These are phyloP conservation scores for Sphaerulina musiva DNA, from an alignment of 2,329 filamentous ascomycete species.

Conservation along the genomic window DNA sequence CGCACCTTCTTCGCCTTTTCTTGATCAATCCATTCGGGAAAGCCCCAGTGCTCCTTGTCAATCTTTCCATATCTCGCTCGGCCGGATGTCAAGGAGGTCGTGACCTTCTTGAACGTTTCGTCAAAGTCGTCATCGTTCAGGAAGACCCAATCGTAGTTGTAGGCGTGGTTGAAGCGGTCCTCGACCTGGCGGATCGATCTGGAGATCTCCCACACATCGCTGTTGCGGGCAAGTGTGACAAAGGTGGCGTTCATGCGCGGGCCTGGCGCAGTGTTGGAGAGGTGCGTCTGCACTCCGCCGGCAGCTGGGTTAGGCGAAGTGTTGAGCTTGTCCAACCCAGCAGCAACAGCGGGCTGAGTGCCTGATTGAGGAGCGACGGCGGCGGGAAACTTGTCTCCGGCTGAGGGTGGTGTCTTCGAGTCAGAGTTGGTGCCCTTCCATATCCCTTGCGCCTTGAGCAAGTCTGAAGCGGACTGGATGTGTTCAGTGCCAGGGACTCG, in stretches of 20 bases:
- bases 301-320: conserved; percentile 31
- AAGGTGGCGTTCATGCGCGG: conserved; percentile 94
- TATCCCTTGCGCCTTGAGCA: conserved; percentile 33
- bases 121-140: conserved; percentile 94
- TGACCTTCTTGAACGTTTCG: conserved; percentile 87
- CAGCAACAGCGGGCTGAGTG: not conserved
- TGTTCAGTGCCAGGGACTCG: conserved; percentile 31
- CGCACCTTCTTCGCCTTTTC: conserved; percentile 85
- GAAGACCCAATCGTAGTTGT: conserved; percentile 99
- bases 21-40: conserved; percentile 91
- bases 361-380: conserved; percentile 10
- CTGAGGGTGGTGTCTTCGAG: conserved; percentile 4
- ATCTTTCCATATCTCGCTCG: conserved; percentile 88
- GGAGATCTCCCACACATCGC: conserved; percentile 92
- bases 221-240: conserved; percentile 88
- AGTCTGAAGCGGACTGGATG: conserved; percentile 31
- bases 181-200: conserved; percentile 93
- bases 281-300: conserved; percentile 25
- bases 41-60: conserved; percentile 90
- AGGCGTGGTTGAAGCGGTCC: conserved; percentile 95
- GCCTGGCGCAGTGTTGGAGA: conserved; percentile 48
- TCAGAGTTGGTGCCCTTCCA: conserved; percentile 22
- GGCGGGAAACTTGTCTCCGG: not conserved
- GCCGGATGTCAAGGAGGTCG: conserved; percentile 80
- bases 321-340: conserved; percentile 4